phyloP scores from a whole-genome alignment of 2,329 filamentous ascomycete genomes.

The Aspergillus fumigatiaffinis region DNA sequence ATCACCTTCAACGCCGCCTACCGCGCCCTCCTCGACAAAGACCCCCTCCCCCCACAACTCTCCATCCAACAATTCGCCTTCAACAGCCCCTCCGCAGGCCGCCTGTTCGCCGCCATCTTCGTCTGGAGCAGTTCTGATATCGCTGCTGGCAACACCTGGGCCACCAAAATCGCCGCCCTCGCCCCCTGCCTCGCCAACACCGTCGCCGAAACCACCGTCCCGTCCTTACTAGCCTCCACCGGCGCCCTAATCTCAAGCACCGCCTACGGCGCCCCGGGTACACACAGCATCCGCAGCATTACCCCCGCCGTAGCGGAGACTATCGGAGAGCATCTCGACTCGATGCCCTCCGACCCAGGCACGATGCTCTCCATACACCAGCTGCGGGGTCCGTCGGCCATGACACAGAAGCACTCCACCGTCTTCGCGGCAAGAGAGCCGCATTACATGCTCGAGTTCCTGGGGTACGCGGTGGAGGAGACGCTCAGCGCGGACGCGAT shows the following conservation, averaged over 20 bases:
- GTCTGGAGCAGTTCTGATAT: too few species aligned
- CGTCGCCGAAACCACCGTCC: conserved; percentile 10
- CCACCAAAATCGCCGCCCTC: too few species aligned
- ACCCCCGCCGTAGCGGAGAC: conserved; percentile 4
- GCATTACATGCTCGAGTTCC: conserved; percentile 19
- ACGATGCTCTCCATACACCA: conserved; percentile 17
- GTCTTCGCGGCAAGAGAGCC: conserved; percentile 17
- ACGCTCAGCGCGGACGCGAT: not conserved
- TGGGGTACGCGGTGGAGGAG: conserved; percentile 1
- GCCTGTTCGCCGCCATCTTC: too few species aligned
- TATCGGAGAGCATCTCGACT: conserved; percentile 1
- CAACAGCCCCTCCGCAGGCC: too few species aligned
- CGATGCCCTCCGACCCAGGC: conserved; percentile 5
- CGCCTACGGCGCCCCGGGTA: conserved; percentile 4
- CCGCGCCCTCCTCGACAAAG: too few species aligned
- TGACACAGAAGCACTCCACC: not conserved
- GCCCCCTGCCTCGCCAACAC: conserved; percentile 6
- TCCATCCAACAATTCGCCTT: too few species aligned
- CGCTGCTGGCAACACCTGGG: too few species aligned
- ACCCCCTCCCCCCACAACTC: too few species aligned
- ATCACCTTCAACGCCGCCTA: too few species aligned
- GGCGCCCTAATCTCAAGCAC: not conserved
- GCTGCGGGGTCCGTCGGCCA: conserved; percentile 12
- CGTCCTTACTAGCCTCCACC: conserved; percentile 4
- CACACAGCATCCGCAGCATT: conserved; percentile 7